Conservation (phyloP, 148 eudicot genomes). For the Mesembryanthemum crystallinum region DNA sequence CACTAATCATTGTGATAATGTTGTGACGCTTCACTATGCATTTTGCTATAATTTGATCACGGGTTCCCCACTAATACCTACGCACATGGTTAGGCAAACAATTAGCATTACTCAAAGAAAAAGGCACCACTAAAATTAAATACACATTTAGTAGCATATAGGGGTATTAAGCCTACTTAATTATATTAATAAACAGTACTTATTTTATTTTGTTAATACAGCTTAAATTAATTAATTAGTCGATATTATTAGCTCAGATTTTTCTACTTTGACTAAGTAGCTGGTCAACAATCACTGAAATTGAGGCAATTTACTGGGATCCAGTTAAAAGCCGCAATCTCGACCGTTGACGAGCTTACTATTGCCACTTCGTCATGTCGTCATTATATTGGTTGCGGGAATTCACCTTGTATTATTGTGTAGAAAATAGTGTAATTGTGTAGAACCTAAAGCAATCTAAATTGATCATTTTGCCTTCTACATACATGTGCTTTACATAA, state of each 20-base stretch:
- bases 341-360: not conserved
- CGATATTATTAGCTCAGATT: too few species aligned
- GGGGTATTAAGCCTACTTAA: not conserved
- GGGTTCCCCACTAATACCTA: conserved; percentile 24
- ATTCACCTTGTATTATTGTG: not conserved
- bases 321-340: not conserved
- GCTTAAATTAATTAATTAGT: too few species aligned
- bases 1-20: conserved; percentile 25
- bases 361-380: not conserved
- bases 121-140: not conserved
- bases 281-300: conserved; percentile 9
- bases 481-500: too few species aligned
- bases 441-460: too few species aligned
- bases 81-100: conserved; percentile 28
- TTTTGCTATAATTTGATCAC: conserved; percentile 20
- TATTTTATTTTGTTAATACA: too few species aligned
- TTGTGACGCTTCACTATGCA: conserved; percentile 11
- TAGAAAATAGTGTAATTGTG: too few species aligned
- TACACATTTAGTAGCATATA: not conserved
- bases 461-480: too few species aligned
- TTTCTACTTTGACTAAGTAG: not conserved
- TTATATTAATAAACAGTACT: too few species aligned
- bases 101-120: conserved; percentile 14
- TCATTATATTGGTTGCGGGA: not conserved
- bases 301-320: conserved; percentile 4